Conservation (phyloP, 1,139 yeast genomes). For the Lodderomyces pseudojiufengensis region DNA sequence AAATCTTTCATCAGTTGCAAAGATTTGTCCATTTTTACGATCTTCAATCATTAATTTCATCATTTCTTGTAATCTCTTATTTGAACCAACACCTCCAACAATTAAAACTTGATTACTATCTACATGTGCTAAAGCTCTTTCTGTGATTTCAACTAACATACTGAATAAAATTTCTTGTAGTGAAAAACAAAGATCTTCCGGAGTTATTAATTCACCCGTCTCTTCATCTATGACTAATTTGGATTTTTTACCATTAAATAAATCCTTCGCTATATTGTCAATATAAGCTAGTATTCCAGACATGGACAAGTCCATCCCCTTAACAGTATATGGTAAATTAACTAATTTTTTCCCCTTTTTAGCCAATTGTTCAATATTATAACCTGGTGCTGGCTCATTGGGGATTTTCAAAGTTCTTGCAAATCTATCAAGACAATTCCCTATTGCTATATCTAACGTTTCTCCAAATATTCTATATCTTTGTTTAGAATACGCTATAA, state of each 20-base stretch:
- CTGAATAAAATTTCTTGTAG: conserved; percentile 89
- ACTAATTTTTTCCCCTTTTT: conserved; percentile 67
- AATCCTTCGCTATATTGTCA: conserved; percentile 73
- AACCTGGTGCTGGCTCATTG: conserved; percentile 96
- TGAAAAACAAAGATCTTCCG: conserved; percentile 89
- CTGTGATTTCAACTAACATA: conserved; percentile 97
- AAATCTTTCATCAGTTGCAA: conserved; percentile 94
- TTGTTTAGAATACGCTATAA: conserved; percentile 92
- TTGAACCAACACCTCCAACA: conserved; percentile 98
- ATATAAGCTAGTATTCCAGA: conserved; percentile 87
- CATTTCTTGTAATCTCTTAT: conserved; percentile 88
- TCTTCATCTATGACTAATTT: conserved; percentile 48
- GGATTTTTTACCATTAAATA: conserved; percentile 49
- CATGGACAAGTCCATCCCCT: conserved; percentile 98
- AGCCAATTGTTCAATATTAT: conserved; percentile 93
- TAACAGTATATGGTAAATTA: conserved; percentile 87
- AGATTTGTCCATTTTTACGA: conserved; percentile 73
- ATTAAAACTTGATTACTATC: conserved; percentile 84
- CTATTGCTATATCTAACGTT: conserved; percentile 94
- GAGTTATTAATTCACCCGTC: conserved; percentile 57
- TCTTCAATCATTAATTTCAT: conserved; percentile 91
- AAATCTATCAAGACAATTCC: conserved; percentile 93
- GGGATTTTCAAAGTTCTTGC: conserved; percentile 87
- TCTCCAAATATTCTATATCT: conserved; percentile 95
- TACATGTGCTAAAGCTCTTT: conserved; percentile 98